A percentile compares a stretch with the other conserved stretches of the same genome.
phyloP scores from a whole-genome alignment of 768 basidiomycete species.

The Tephrocybe sp. region DNA sequence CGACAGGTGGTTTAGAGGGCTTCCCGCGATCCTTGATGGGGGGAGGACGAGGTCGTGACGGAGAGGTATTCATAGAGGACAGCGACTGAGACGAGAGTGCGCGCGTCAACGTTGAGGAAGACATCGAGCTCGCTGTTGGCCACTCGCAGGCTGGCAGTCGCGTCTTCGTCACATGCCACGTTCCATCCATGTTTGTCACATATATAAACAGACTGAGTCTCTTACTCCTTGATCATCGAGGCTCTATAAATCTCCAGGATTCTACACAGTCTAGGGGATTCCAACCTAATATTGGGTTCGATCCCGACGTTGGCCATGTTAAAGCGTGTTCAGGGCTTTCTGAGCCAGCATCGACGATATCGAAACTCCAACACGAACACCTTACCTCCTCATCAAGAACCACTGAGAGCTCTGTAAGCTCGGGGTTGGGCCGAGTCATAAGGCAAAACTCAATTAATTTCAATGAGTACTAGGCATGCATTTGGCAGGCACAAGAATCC shows the following conservation, averaged over 20 bases:
- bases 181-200: too few relatives aligned
- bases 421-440: background rate
- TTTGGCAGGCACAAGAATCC: too few relatives aligned
- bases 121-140: conserved; percentile 4
- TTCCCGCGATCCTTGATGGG: conserved; percentile 10
- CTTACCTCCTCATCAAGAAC: too few relatives aligned
- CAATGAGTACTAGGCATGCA: background rate
- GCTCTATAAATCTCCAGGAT: too few relatives aligned
- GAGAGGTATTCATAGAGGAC: background rate
- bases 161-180: too few relatives aligned
- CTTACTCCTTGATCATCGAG: too few relatives aligned
- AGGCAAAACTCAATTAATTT: background rate
- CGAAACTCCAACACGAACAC: too few relatives aligned
- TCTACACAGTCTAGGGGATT: too few relatives aligned
- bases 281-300: too few relatives aligned
- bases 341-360: background rate
- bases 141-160: background rate
- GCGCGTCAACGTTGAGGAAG: conserved; percentile 10
- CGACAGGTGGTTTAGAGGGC: conserved; percentile 1
- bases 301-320: too few relatives aligned
- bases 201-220: too few relatives aligned
- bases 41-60: conserved; percentile 3
- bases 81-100: background rate
- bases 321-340: too few relatives aligned
- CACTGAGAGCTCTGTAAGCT: background rate